These are phyloP conservation scores for Neonectria punicea DNA, from an alignment of 2,329 filamentous ascomycete genomes.

Conservation along the genomic window DNA sequence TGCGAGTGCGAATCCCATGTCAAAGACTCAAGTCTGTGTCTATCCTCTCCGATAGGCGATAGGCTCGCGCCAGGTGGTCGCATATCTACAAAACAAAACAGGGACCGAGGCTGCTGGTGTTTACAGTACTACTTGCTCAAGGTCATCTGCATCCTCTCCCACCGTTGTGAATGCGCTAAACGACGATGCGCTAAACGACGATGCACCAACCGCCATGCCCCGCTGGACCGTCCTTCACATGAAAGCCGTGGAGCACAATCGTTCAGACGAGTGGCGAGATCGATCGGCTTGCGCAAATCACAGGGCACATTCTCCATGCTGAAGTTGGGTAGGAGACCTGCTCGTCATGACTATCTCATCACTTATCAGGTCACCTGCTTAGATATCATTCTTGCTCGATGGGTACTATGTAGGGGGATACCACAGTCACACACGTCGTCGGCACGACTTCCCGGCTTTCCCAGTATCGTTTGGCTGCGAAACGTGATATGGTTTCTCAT, in stretches of 20 bases:
- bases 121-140: neutral
- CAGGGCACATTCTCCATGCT: neutral
- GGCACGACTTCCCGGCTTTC: neutral
- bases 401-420: neutral
- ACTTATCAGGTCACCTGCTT: too few relatives aligned
- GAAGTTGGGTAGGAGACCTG: neutral
- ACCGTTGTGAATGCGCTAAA: neutral
- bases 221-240: neutral
- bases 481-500: conserved; percentile 5
- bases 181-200: neutral
- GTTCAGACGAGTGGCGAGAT: neutral
- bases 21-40: neutral
- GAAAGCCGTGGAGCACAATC: neutral
- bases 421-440: neutral
- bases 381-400: neutral
- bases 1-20: neutral
- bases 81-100: neutral
- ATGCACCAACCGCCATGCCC: neutral
- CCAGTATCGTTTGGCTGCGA: neutral
- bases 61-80: neutral
- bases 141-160: conserved; percentile 4
- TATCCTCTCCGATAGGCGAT: conserved; percentile 1
- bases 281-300: neutral
- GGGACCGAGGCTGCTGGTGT: neutral
- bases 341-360: neutral